phyloP scores from a whole-genome alignment of 1,139 yeast genomes.

The Candida buenavistaensis region DNA sequence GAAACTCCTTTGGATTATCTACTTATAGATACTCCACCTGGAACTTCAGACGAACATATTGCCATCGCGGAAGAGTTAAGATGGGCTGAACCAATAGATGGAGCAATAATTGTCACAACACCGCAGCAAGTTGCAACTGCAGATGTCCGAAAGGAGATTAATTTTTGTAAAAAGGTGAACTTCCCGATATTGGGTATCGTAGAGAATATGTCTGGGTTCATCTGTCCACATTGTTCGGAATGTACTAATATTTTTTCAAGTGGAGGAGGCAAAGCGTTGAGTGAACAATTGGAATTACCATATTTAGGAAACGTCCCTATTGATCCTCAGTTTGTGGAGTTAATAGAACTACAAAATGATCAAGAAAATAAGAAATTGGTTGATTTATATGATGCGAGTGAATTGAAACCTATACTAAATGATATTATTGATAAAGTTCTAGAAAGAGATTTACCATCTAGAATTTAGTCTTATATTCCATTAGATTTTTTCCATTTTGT shows the following conservation, averaged over 20 bases:
- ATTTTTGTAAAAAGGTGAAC: conserved; percentile 47
- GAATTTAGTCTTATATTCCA: conserved; percentile 18
- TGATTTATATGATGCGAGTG: conserved; percentile 37
- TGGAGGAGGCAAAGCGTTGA: conserved; percentile 86
- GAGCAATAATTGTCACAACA: conserved; percentile 50
- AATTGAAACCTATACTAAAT: conserved; percentile 50
- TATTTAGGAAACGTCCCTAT: conserved; percentile 89
- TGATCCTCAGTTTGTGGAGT: conserved; percentile 85
- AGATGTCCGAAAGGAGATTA: conserved; percentile 50
- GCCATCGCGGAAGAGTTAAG: conserved; percentile 91
- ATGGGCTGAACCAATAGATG: conserved; percentile 48
- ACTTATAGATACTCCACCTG: conserved; percentile 97
- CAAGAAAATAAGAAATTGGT: conserved; percentile 27
- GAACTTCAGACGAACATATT: conserved; percentile 97
- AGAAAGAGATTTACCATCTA: conserved; percentile 34
- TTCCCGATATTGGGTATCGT: conserved; percentile 43
- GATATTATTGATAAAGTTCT: conserved; percentile 49
- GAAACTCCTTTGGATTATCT: conserved; percentile 64
- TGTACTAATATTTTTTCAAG: conserved; percentile 87
- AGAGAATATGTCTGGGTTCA: conserved; percentile 52
- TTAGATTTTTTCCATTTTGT: conserved; percentile 62
- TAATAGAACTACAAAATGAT: conserved; percentile 63
- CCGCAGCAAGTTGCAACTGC: conserved; percentile 59
- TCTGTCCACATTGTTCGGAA: conserved; percentile 79
- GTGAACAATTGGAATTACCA: conserved; percentile 58